These are phyloP conservation scores for Sugiyamaella paludigena DNA, from an alignment of 1,139 yeast species.

Conservation along the genomic window DNA sequence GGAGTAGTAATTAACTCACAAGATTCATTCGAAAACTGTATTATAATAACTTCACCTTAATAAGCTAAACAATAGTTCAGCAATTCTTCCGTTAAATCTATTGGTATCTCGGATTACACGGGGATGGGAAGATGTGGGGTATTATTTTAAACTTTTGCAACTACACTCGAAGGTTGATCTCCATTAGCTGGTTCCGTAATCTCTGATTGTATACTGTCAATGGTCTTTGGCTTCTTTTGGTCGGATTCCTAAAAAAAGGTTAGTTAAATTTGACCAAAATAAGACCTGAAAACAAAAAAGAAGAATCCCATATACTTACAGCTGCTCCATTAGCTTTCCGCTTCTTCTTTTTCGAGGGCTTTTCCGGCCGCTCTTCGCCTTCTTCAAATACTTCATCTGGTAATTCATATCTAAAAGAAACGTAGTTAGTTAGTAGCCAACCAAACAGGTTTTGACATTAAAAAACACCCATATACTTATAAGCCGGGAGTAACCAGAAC, in stretches of 20 bases:
- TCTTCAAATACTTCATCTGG: constrained; percentile 83
- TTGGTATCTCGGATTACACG: constrained; percentile 1
- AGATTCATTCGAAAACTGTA: too few relatives aligned
- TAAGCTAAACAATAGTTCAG: too few relatives aligned
- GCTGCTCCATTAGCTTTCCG: constrained; percentile 35
- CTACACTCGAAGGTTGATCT: constrained; percentile 5
- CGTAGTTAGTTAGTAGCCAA: constrained; percentile 10
- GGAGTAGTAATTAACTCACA: too few relatives aligned
- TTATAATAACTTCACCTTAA: too few relatives aligned
- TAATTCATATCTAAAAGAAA: constrained; percentile 54
- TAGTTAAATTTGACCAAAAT: neutral
- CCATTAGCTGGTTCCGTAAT: neutral
- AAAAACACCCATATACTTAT: too few relatives aligned
- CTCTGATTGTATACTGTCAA: constrained; percentile 2
- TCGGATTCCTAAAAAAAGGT: constrained; percentile 5
- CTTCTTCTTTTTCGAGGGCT: constrained; percentile 48
- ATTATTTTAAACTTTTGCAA: constrained; percentile 6
- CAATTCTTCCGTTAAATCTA: neutral
- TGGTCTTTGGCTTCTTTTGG: constrained; percentile 1
- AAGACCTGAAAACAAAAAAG: too few relatives aligned
- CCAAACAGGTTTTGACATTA: too few relatives aligned
- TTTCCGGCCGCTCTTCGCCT: constrained; percentile 71
- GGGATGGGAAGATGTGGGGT: neutral
- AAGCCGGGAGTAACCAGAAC: too few relatives aligned
- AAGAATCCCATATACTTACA: constrained; percentile 15